These are phyloP conservation scores for Rehmannia glutinosa DNA, from an alignment of 257 asterid species.

Conservation along the genomic window DNA sequence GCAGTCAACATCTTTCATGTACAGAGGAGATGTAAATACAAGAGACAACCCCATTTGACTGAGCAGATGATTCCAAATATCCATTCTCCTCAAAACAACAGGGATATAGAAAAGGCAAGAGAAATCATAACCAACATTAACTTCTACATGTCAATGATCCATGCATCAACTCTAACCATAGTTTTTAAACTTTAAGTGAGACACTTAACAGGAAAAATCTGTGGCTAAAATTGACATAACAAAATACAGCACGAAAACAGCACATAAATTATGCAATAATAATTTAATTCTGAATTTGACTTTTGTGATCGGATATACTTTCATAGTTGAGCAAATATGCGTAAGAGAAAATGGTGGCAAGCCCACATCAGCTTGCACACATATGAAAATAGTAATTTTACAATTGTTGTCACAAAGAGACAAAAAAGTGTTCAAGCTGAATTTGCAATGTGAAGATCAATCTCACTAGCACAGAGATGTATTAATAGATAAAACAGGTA, in stretches of 20 bases:
- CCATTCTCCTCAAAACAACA: not conserved
- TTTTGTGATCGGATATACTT: too few species aligned
- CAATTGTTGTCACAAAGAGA: too few species aligned
- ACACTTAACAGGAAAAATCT: not conserved
- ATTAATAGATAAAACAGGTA: too few species aligned
- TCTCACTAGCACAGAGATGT: too few species aligned
- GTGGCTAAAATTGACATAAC: not conserved
- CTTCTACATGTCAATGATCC: not conserved
- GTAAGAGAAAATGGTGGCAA: not conserved
- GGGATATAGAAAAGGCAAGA: not conserved
- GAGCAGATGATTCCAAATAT: not conserved
- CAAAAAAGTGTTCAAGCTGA: too few species aligned
- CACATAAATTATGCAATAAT: not conserved
- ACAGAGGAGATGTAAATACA: too few species aligned
- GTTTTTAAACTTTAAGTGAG: not conserved
- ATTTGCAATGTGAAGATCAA: too few species aligned
- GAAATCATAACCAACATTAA: not conserved
- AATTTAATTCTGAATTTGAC: not conserved
- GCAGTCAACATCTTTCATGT: too few species aligned
- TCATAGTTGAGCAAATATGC: too few species aligned
- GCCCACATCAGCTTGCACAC: not conserved
- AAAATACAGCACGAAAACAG: not conserved
- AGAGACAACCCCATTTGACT: not conserved
- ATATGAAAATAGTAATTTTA: not conserved
- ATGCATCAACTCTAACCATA: not conserved